phyloP scores from a whole-genome alignment of 108 stramenopile genomes.

The Licmophora abbreviata region DNA sequence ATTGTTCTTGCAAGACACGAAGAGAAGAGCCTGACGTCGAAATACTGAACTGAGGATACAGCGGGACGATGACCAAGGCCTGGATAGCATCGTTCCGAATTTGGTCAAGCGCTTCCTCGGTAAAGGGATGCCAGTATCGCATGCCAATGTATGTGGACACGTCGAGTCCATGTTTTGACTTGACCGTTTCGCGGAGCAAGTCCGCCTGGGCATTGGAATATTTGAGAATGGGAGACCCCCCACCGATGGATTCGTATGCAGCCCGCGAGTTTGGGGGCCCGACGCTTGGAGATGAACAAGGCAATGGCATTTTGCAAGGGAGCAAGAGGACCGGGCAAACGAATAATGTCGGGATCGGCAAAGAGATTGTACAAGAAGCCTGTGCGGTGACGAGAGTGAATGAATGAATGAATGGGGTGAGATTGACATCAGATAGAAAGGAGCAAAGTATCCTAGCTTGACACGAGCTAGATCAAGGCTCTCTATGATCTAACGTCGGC shows the following conservation, averaged over 20 bases:
- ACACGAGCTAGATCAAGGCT: neutral
- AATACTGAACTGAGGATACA: slow-evolving; percentile 97
- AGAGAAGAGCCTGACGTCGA: slow-evolving; percentile 90
- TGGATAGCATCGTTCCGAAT: slow-evolving; percentile 78
- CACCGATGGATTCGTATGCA: slow-evolving; percentile 94
- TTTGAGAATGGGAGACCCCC: slow-evolving; percentile 92
- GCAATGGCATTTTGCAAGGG: slow-evolving; percentile 81
- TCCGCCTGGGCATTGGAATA: slow-evolving; percentile 86
- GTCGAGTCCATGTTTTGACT: slow-evolving; percentile 42
- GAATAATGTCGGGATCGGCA: slow-evolving; percentile 98
- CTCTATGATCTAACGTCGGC: too few relatives aligned
- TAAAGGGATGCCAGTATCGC: slow-evolving; percentile 98
- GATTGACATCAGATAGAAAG: neutral
- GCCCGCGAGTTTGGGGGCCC: slow-evolving; percentile 91
- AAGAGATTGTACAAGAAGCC: slow-evolving; percentile 95
- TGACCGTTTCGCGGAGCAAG: slow-evolving; percentile 46
- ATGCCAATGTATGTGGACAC: slow-evolving; percentile 95
- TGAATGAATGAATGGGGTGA: neutral
- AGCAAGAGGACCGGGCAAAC: slow-evolving; percentile 70
- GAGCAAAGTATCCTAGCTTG: neutral
- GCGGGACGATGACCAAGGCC: slow-evolving; percentile 86
- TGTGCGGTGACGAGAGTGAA: slow-evolving; percentile 6
- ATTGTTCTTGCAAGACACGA: slow-evolving; percentile 89
- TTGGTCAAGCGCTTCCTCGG: slow-evolving; percentile 86
- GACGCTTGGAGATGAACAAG: slow-evolving; percentile 74